Evolutionary conservation across 768 basidiomycete species (phyloP), one percentile per base, ranked within the genome.

Genomic region (Pulveroboletus sp.): DNA sequence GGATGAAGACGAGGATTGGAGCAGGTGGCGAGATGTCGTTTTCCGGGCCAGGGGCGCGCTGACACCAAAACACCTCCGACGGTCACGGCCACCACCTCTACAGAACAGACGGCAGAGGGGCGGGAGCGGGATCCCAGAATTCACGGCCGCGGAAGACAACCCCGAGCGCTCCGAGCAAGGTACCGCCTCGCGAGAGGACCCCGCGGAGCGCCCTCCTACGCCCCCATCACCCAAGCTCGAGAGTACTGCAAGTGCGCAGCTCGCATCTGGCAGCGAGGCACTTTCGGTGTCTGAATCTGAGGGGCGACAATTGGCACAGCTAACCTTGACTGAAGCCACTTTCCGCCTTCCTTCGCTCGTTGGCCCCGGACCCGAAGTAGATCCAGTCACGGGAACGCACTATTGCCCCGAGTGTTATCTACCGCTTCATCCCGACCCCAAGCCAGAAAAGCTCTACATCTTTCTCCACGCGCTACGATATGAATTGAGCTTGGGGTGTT

Each of bases 351-450:
- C 65, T 1, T 55, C 52, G 9, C 45, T 69, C 17, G 39, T 51
- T 10, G 56, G 58, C 6, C 56, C 61, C 1, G 50, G 55, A 4
- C 67, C 63, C 1, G 57, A 62, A 52, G 70, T 75, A 6, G 65
- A 72, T 24, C 57, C 68, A 4, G 72, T 71, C 18, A 76, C 72
- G 15, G 68, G 78, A 35, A 73, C 75, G 47, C 60, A 77, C 17
- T 96, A 91, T 70, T 99, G 95, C 65, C 74, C 80, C 1, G 89
- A 92, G 63, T 99, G 95, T 65, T 97, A 89, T 67, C 74, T 96
- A 40, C 96, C 96, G 14, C 70, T 97, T 24, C 85, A 93, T 50
- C 91, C 93, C 10, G 96, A 99, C 69, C 96, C 95, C 2, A 82
- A 81, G 61, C 93, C 94, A 2, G 91, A 93, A 65, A 83, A 83